Evolutionary conservation across 1,139 yeast genomes (phyloP).

Genomic region (Suhomyces atakaporum): DNA sequence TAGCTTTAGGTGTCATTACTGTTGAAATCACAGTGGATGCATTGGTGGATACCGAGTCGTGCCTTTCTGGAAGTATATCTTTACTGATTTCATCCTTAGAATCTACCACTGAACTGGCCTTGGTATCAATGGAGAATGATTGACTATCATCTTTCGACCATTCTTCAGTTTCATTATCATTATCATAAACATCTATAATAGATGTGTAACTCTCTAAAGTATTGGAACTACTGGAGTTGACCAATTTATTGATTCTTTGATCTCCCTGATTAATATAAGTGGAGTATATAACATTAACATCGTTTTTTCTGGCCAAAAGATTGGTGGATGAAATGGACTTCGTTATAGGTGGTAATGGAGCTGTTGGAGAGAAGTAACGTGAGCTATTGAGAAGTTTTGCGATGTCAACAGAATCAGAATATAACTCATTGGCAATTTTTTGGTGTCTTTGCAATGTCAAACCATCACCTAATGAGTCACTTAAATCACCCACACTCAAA

Average conservation of each 20-base stretch:
- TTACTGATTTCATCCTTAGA: conserved; percentile 1
- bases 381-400: conserved; percentile 17
- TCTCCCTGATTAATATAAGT: conserved; percentile 16
- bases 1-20: conserved; percentile 4
- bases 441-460: conserved; percentile 11
- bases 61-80: conserved; percentile 1
- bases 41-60: conserved; percentile 7
- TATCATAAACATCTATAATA: conserved; percentile 21
- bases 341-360: conserved; percentile 29
- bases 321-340: conserved; percentile 3
- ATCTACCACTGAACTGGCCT: conserved; percentile 10
- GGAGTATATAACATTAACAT: conserved; percentile 15
- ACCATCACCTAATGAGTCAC: conserved; percentile 5
- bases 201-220: conserved; percentile 19
- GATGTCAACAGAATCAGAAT: conserved; percentile 28
- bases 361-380: conserved; percentile 27
- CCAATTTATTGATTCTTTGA: conserved; percentile 10
- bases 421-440: conserved; percentile 25
- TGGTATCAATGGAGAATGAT: conserved; percentile 10
- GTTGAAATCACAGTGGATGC: conserved; percentile 3
- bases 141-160: conserved; percentile 5
- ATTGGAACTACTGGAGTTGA: conserved; percentile 15
- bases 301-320: conserved; percentile 9
- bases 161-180: conserved; percentile 13
- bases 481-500: background rate